Evolutionary conservation across 257 asterid species (phyloP), one percentile per base, ranked within the genome.

Genomic region (Solanum chaucha): DNA sequence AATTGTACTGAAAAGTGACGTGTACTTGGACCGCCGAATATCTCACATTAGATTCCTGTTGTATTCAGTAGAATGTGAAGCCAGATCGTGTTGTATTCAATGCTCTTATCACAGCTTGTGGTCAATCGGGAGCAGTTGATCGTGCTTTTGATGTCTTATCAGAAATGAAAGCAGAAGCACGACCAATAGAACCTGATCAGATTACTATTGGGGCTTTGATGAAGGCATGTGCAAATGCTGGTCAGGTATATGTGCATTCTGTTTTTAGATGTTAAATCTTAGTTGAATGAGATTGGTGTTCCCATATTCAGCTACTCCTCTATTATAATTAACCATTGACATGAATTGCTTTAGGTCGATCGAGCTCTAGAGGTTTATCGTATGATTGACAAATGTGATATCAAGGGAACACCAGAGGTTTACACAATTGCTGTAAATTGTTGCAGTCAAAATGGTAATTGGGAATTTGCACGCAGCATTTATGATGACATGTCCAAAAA

Each of bases 101-200:
- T 87, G 98, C 99, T 32, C 98, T 97, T 90, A 97, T 97, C 93
- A 94, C 96, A 87, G 99, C 99, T 90, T 97, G 99, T 89, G 99
- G 99, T 88, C 98, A 95, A 91, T 95, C 98, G 24, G 95, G 96
- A 92, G 99, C 98, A 67, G 98, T 94, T 44, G 96, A 95, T 88
- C 99, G 99, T 78, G 99, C 99, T 55, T 97, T 97, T 91, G 99
- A 97, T 87, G 99, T 97, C 83, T 92, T 97, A 86, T 93, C 97
- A 77, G 99, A 97, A 91, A 97, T 95, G 99, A 92, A 91, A 88
- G 92, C 95, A 64, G 99, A 94, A 89, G 67, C 73, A 72, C 95
- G 88, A 44, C 98, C 99, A 44, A 92, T 97, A 89, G 98, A 97
- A 87, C 99, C 99, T 77, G 99, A 97, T 93, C 98, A 97, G 85